A percentile compares a stretch with the other conserved stretches of the same genome.
Evolutionary conservation across 2,329 filamentous ascomycete genomes (phyloP).

Genomic region (Xylaria sp.): DNA sequence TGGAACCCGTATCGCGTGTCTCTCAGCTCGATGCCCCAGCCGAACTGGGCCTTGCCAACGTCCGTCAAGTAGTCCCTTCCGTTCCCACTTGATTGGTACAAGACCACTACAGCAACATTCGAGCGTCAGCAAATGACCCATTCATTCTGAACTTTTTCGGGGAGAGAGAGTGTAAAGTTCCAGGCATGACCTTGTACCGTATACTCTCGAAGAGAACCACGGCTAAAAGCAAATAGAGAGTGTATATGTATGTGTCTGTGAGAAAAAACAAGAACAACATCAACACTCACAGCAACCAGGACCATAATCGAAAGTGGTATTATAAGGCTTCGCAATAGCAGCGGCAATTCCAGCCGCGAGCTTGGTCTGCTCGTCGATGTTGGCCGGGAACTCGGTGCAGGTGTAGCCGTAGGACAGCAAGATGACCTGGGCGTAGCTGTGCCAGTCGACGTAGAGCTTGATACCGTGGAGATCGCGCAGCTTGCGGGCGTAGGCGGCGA

Average conservation of each 20-base stretch:
- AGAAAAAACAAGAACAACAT: not conserved
- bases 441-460: constrained; percentile 64
- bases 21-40: constrained; percentile 49
- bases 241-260: not conserved
- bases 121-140: not conserved
- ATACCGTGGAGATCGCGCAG: constrained; percentile 52
- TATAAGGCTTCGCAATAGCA: constrained; percentile 43
- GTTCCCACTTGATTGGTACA: constrained; percentile 39
- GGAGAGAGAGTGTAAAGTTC: too few relatives aligned
- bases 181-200: not conserved
- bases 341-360: constrained; percentile 45
- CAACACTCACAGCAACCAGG: constrained; percentile 31
- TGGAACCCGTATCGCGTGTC: constrained; percentile 46
- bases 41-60: constrained; percentile 42
- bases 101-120: constrained; percentile 18
- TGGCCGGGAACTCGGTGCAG: constrained; percentile 50
- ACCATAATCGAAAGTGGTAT: constrained; percentile 36
- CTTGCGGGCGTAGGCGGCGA: constrained; percentile 53
- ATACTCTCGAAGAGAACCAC: not conserved
- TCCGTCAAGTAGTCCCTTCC: constrained; percentile 39
- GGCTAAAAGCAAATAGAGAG: not conserved
- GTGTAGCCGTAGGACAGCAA: constrained; percentile 62
- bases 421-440: constrained; percentile 62
- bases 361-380: constrained; percentile 49
- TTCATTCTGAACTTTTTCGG: not conserved